Evolutionary conservation across 768 basidiomycete species (phyloP), one percentile per base, ranked within the genome.

Genomic region (Mycena galopus): DNA sequence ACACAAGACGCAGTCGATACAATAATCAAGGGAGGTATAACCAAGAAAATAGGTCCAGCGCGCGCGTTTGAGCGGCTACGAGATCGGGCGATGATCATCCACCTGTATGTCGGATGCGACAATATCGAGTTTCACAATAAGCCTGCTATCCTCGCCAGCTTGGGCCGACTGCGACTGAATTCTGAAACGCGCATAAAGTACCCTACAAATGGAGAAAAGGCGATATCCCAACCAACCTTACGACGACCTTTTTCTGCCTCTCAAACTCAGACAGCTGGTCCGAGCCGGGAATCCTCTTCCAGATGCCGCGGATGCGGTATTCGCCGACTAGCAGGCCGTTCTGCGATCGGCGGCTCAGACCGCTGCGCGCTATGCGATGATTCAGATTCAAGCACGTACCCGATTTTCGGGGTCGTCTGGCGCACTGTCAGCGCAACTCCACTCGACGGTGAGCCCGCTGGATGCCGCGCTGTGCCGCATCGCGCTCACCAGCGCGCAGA

Each of bases 281-380:
- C 42, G 80, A 79, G 32, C 82, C 85, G 19, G 85, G 80, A 44
- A 83, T 30, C 32, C 70, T 75, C 75, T 83, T 85, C 56, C 81
- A 82, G 30, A 89, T 82, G n/a, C 88, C 88, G 55, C 83, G 82
- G 72, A 89, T 88, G 58, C 85, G 75, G 77, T 90, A 90, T 62
- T 84, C 81, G 21, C 88, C 88, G 39, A 86, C 86, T 57, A 89
- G 85, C 14, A 83, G 80, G 35, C 89, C 89, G 69, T 82, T 81
- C 88, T 90, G 32, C 63, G 9, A 23, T 30, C 37, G 33, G n/a
- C n/a, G n/a, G 47, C 64, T 67, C 33, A 69, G 61, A n/a, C 68
- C 71, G 63, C 55, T 60, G 21, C 7, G 42, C 17, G 19, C n/a
- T 42, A 17, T 14, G 7, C 17, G 16, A 19, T 8, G n/a, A 47